Percentiles rank a stretch among this genome's conserved stretches.
phyloP scores from a whole-genome alignment of 2,329 filamentous ascomycete genomes.

The Pseudogymnoascus sp. region DNA sequence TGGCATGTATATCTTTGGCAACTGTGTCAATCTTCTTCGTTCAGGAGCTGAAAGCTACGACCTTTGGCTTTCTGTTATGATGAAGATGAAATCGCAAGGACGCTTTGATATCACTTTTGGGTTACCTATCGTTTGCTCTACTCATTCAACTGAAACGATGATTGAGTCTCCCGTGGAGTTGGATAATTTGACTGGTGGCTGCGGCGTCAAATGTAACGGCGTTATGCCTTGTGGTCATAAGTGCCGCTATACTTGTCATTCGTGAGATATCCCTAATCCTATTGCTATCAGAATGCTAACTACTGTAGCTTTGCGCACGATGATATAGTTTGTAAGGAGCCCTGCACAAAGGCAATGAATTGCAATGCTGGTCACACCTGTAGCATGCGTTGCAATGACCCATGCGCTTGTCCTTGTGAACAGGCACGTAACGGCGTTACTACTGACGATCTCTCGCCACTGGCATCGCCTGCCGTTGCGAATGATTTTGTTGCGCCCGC shows the following conservation, averaged over 20 bases:
- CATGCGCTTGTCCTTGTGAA: not conserved
- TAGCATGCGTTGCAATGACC: not conserved
- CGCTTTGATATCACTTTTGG: conserved; percentile 29
- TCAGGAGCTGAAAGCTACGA: conserved; percentile 17
- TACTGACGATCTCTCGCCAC: not conserved
- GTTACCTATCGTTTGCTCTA: conserved; percentile 56
- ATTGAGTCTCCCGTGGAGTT: conserved; percentile 49
- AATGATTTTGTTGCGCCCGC: not conserved
- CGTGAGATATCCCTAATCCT: conserved; percentile 8
- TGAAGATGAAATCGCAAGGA: conserved; percentile 34
- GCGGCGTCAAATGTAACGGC: conserved; percentile 37
- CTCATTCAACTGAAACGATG: conserved; percentile 45
- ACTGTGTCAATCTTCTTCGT: conserved; percentile 43
- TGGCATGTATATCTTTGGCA: conserved; percentile 81
- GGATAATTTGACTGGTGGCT: conserved; percentile 44
- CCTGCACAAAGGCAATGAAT: conserved; percentile 18
- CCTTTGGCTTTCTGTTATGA: conserved; percentile 28
- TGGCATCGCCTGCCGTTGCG: not conserved
- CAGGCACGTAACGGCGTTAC: not conserved
- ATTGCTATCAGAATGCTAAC: not conserved
- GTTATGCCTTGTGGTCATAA: conserved; percentile 26
- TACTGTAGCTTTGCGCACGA: conserved; percentile 19
- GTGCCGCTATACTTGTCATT: conserved; percentile 25
- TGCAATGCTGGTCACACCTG: conserved; percentile 13
- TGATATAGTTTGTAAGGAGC: conserved; percentile 18